Base-by-base conservation (phyloP, 495 filamentous ascomycete genomes). In the Xylaria intraflava region DNA sequence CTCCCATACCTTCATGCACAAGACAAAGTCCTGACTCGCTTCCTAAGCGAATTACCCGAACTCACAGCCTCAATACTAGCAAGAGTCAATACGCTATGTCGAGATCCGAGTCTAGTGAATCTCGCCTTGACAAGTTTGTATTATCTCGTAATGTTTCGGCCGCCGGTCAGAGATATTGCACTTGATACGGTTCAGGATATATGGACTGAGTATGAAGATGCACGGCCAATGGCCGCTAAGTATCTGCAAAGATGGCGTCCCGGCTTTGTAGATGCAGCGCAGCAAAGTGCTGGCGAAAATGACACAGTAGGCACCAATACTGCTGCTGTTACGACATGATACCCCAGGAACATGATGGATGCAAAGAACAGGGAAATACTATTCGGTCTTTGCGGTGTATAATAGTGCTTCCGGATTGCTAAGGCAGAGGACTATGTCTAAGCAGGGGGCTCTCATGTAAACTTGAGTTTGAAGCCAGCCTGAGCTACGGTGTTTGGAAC, bases 21-120 rank as follows among this genome's bases (percentile, higher is more conserved):
- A 47, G 94, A 98, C 67, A 93, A 91, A 64, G 77, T 90, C 27
- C 72, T 97, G 23, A 91, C 93, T 38, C 80, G 90, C 30, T 94
- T 96, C 67, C 75, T 99, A 10, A 89, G 88, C 29, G 94, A 99
- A 67, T 83, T 97, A 43, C 94, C 93, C 0, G 85, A 86, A 31
- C 72, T 99, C 26, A 86, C 80, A 20, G 61, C 73, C 19, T 72
- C 79, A 10, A 77, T 96, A 53, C 76, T 95, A 12, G 76, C 83
- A 26, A 77, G 86, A 48, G 80, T 96, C 39, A 87, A 89, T 67
- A 79, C 79, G 46, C 75, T 99, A 17, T 95, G 93, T 31, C 79
- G 82, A 62, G 91, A 99, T 71, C 93, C 93, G 2, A 90, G 92
- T 64, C 81, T 76, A 35, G 67, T 75, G 24, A 70, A 69, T 48